phyloP scores from a whole-genome alignment of 139 green algal species.

The Monoraphidium neglectum region DNA sequence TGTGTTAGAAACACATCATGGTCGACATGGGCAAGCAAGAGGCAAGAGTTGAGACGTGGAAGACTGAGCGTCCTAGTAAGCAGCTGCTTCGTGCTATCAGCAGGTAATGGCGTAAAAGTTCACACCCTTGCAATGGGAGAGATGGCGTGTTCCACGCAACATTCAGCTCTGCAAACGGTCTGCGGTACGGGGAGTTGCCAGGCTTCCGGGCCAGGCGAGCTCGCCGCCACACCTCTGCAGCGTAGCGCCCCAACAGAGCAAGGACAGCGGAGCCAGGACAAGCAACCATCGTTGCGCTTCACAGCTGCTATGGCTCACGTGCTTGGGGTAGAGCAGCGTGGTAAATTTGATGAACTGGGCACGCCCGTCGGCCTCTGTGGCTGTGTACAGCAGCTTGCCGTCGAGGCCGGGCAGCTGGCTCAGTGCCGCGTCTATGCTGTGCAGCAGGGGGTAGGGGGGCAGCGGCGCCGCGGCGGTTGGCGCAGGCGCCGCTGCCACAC shows the following conservation, averaged over 20 bases:
- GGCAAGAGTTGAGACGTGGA: not conserved
- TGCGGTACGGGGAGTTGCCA: too few relatives aligned
- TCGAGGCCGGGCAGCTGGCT: not conserved
- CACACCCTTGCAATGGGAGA: too few relatives aligned
- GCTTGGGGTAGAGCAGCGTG: not conserved
- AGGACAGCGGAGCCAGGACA: too few relatives aligned
- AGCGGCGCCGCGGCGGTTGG: not conserved
- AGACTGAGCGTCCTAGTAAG: too few relatives aligned
- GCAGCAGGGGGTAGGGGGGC: constrained; percentile 6
- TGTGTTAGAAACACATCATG: not conserved
- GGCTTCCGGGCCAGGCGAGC: too few relatives aligned
- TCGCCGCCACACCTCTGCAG: not conserved
- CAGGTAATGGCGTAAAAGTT: not conserved
- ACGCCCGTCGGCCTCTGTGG: not conserved
- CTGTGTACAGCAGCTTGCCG: not conserved
- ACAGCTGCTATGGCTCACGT: not conserved
- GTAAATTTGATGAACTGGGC: constrained; percentile 4
- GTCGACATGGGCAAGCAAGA: not conserved
- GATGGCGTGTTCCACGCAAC: not conserved
- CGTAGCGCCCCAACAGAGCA: too few relatives aligned
- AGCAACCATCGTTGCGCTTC: too few relatives aligned
- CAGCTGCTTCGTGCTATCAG: not conserved
- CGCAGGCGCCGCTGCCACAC: not conserved
- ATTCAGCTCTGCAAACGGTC: too few relatives aligned
- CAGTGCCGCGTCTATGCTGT: too few relatives aligned